A percentile compares a stretch with the other conserved stretches of the same genome.
These are phyloP conservation scores for Porodaedalea pini DNA, from an alignment of 1,284 basidiomycete genomes.

Conservation along the genomic window DNA sequence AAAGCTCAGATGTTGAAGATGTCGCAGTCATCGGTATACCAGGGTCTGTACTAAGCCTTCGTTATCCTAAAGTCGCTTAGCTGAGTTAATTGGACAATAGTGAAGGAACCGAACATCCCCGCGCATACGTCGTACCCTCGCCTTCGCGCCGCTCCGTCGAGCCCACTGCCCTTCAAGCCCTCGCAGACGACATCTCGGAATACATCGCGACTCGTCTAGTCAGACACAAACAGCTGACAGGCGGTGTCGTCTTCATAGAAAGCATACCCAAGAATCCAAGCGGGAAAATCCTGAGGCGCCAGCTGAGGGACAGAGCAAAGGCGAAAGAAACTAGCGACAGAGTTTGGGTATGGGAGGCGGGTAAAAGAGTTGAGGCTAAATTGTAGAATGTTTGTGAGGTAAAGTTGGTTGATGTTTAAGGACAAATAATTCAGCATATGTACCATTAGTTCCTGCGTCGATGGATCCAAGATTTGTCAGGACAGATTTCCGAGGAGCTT, in stretches of 20 bases:
- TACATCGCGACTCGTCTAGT: slow-evolving; percentile 66
- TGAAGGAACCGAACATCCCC: slow-evolving; percentile 35
- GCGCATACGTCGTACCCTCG: slow-evolving; percentile 68
- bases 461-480: too few relatives aligned
- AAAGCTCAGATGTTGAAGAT: slow-evolving; percentile 69
- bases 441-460: too few relatives aligned
- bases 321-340: slow-evolving; percentile 35
- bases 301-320: slow-evolving; percentile 57
- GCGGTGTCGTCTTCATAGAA: slow-evolving; percentile 56
- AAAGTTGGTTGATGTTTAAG: too few relatives aligned
- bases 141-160: slow-evolving; percentile 37
- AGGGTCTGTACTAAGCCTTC: slow-evolving; percentile 48
- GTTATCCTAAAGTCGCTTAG: slow-evolving; percentile 34
- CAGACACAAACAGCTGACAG: slow-evolving; percentile 61
- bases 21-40: slow-evolving; percentile 75
- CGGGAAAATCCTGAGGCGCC: slow-evolving; percentile 66
- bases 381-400: neutral
- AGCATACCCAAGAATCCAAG: slow-evolving; percentile 69
- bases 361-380: neutral
- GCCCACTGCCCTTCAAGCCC: neutral
- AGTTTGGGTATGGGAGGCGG: neutral
- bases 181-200: slow-evolving; percentile 36
- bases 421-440: too few relatives aligned
- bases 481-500: too few relatives aligned
- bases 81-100: neutral